Evolutionary conservation across 495 filamentous ascomycete genomes (phyloP), one percentile per base, ranked within the genome.

Genomic region (Penicillium robsamsonii): DNA sequence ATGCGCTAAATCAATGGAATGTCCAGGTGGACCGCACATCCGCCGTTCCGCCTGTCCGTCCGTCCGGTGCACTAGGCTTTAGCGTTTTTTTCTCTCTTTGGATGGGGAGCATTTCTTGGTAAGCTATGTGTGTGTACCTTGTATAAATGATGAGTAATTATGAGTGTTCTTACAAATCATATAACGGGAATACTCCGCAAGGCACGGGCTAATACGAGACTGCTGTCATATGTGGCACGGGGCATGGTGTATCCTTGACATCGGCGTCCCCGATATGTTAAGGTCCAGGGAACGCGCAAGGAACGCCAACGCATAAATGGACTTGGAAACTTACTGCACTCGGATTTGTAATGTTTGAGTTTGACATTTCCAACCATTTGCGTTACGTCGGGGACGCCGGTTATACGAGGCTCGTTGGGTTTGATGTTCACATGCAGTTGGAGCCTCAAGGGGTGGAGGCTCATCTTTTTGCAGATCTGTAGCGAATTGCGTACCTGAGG

Each of bases 41-140:
- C 51, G 51, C 51, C 51, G 29, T 53, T 53, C 51, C 51, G 41
- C 51, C 42, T n/a, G 29, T 20, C 51, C 51, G 41, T 41, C 17
- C 8, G n/a, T 41, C 48, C 35, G 49, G 45, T 11, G 45, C 17
- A 7, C 17, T 7, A 20, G 15, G 35, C 15, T 15, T 37, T 37
- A 8, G 13, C 2, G 35, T 22, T 22, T 22, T n/a, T n/a, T n/a
- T 5, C 13, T 37, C n/a, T 17, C 35, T 38, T 17, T 38, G 15
- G 17, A 17, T 37, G 12, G 35, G 12, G 35, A 13, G 25, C 25
- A 27, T 27, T 5, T 27, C 25, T 5, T 7, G 25, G 25, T 27
- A 27, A 27, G 6, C 4, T 2, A 27, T 27, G 4, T 27, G 24
- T 2, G 2, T 25, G 25, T 27, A 27, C 4, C 25, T 27, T 4